A percentile compares a stretch with the other conserved stretches of the same genome.
Conservation (phyloP, 306 rosid genomes). For the Quercus variabilis region DNA sequence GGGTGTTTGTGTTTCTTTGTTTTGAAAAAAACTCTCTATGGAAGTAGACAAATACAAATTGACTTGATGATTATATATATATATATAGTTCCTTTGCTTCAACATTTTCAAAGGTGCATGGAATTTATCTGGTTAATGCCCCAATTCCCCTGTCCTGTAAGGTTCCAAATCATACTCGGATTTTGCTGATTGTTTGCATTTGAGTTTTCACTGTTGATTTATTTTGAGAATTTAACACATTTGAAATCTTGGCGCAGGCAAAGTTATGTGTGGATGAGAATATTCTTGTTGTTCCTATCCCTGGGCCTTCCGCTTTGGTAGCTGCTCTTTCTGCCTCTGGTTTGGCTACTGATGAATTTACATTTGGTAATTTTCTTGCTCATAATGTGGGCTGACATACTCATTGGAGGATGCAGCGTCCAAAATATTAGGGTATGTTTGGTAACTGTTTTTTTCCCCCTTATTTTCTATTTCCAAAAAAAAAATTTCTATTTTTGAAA, state of each 20-base stretch:
- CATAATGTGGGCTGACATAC: background rate
- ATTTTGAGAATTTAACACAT: background rate
- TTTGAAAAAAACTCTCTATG: too few species aligned
- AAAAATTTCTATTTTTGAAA: too few species aligned
- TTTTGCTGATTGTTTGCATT: background rate
- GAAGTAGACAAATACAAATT: too few species aligned
- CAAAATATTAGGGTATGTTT: background rate
- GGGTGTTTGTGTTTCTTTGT: background rate
- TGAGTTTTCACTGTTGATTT: background rate
- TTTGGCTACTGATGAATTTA: conserved; percentile 69
- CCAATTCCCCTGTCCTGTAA: background rate
- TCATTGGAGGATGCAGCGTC: conserved; percentile 11
- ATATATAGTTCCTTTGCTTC: background rate
- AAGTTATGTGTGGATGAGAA: conserved; percentile 70
- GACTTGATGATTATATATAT: background rate
- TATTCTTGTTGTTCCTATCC: conserved; percentile 78
- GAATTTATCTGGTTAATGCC: background rate
- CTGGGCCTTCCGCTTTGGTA: conserved; percentile 89
- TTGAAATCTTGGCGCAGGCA: conserved; percentile 51
- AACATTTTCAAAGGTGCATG: background rate
- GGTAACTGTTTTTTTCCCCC: too few species aligned
- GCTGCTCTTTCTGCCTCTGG: conserved; percentile 94
- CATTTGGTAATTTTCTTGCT: conserved; percentile 58
- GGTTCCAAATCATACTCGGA: background rate
- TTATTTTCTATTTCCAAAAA: too few species aligned